phyloP scores from a whole-genome alignment of 306 rosid genomes.

The Comarum palustre region DNA sequence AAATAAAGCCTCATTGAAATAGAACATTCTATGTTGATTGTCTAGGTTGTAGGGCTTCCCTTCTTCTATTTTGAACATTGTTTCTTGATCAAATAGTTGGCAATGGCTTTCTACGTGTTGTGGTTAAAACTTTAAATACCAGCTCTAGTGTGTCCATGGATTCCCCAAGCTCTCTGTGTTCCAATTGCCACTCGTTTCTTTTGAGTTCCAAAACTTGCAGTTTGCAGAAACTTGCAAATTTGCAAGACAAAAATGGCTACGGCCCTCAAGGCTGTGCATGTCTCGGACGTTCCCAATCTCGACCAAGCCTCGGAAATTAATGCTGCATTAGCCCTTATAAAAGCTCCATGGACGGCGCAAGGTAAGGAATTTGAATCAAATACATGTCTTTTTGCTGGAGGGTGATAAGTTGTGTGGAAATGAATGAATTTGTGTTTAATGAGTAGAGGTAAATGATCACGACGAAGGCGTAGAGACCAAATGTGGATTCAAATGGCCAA shows the following conservation, averaged over 20 bases:
- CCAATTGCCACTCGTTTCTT: neutral
- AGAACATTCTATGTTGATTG: neutral
- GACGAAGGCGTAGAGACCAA: neutral
- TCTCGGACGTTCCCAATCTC: conserved; percentile 47
- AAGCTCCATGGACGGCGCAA: conserved; percentile 11
- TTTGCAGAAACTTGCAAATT: conserved; percentile 12
- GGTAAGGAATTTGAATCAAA: conserved; percentile 8
- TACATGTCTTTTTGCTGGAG: neutral
- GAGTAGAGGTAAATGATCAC: neutral
- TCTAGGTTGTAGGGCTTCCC: neutral
- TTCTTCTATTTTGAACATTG: conserved; percentile 13
- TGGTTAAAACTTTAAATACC: neutral
- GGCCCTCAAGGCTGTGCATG: conserved; percentile 55
- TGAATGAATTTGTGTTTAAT: conserved; percentile 4
- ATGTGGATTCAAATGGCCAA: conserved; percentile 21
- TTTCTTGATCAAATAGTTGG: conserved; percentile 2
- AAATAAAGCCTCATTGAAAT: neutral
- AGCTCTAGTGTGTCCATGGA: neutral
- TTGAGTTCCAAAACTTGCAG: neutral
- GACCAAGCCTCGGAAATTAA: conserved; percentile 30
- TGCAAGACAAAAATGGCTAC: conserved; percentile 20
- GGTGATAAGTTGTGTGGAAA: neutral
- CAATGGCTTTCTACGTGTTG: neutral
- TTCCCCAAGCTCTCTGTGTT: conserved; percentile 10
- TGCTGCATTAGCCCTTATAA: conserved; percentile 27